A percentile compares a stretch with the other conserved stretches of the same genome.
These are phyloP conservation scores for Aspergillus intermedius DNA, from an alignment of 2,329 filamentous ascomycete genomes.

Conservation along the genomic window DNA sequence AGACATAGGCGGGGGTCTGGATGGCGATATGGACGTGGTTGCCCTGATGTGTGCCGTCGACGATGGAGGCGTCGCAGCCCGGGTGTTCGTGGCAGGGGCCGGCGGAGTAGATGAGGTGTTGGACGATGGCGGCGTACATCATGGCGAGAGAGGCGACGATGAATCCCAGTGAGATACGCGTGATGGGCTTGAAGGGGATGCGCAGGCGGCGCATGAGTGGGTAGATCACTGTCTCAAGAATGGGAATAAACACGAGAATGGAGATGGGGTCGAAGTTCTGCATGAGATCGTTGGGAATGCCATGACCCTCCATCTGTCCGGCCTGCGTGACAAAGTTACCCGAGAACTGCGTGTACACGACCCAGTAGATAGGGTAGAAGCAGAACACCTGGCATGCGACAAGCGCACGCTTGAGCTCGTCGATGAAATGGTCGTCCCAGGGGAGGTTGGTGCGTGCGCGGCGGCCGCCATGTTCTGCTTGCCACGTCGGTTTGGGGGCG, in stretches of 20 bases:
- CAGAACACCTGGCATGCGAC: conserved; percentile 65
- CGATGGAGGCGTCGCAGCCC: conserved; percentile 24
- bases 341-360: conserved; percentile 62
- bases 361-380: conserved; percentile 64
- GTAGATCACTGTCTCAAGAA: conserved; percentile 64
- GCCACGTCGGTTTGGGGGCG: conserved; percentile 61
- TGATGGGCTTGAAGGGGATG: conserved; percentile 67
- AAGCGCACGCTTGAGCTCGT: conserved; percentile 62
- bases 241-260: conserved; percentile 67
- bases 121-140: conserved; percentile 55
- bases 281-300: conserved; percentile 71
- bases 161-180: conserved; percentile 67
- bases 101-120: conserved; percentile 50
- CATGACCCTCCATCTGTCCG: conserved; percentile 56
- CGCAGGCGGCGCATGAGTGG: conserved; percentile 58
- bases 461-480: conserved; percentile 44
- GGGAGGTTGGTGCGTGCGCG: conserved; percentile 32
- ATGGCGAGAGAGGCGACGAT: conserved; percentile 56
- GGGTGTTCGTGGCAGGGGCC: conserved; percentile 47
- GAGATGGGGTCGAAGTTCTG: conserved; percentile 70
- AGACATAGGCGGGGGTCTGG: conserved; percentile 40
- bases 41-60: conserved; percentile 27
- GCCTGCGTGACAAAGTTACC: conserved; percentile 62
- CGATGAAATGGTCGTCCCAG: conserved; percentile 66
- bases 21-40: conserved; percentile 41